These are phyloP conservation scores for Arxiozyma heterogenica DNA, from an alignment of 1,139 yeast species.

Conservation along the genomic window DNA sequence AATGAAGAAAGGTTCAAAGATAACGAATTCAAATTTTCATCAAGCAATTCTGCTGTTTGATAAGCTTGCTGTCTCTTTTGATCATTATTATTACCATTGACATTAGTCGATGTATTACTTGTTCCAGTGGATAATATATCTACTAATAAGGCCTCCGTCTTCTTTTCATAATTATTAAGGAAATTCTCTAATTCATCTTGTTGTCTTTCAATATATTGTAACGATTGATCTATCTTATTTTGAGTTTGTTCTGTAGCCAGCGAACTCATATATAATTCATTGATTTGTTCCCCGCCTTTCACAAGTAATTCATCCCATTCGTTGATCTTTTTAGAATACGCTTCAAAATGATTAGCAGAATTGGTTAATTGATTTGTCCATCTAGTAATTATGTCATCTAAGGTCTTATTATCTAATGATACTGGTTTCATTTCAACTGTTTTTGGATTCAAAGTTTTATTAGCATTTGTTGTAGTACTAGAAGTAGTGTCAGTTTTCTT, in stretches of 20 bases:
- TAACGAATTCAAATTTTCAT: conserved; percentile 68
- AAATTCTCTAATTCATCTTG: conserved; percentile 83
- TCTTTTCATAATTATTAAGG: conserved; percentile 76
- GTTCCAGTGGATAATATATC: conserved; percentile 34
- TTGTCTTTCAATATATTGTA: conserved; percentile 79
- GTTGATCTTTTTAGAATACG: conserved; percentile 67
- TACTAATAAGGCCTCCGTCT: conserved; percentile 54
- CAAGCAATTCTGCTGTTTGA: conserved; percentile 75
- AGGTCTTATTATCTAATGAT: conserved; percentile 78
- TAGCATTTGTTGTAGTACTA: conserved; percentile 7
- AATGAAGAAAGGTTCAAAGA: conserved; percentile 69
- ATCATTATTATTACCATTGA: conserved; percentile 38
- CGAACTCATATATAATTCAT: conserved; percentile 69
- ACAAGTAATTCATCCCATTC: conserved; percentile 82
- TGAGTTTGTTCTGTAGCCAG: conserved; percentile 80
- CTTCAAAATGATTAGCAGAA: conserved; percentile 64
- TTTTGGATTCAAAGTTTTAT: conserved; percentile 30
- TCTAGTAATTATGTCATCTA: conserved; percentile 84
- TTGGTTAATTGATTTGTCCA: conserved; percentile 84
- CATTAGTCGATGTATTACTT: conserved; percentile 2
- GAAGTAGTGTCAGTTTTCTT: conserved; percentile 8
- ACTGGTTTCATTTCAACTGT: conserved; percentile 58
- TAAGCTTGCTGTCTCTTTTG: conserved; percentile 88
- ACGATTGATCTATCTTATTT: conserved; percentile 74
- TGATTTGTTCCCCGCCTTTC: conserved; percentile 76